phyloP scores from a whole-genome alignment of 2,329 filamentous ascomycete species.

The Aspergillus latus region DNA sequence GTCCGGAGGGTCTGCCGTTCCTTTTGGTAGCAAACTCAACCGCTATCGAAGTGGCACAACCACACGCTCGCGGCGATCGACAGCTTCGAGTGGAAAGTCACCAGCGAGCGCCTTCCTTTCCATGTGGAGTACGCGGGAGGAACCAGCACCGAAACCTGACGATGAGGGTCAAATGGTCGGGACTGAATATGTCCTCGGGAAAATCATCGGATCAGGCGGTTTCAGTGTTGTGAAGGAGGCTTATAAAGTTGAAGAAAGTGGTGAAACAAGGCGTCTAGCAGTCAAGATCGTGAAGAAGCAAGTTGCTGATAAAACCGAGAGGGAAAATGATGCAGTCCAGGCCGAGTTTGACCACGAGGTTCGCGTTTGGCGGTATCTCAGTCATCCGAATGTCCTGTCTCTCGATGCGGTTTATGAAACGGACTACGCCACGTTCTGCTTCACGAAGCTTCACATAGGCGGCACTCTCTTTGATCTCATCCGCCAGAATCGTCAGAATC shows the following conservation, averaged over 20 bases:
- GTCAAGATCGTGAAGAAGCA: constrained; percentile 68
- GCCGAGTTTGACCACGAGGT: constrained; percentile 69
- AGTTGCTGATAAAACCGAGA: constrained; percentile 55
- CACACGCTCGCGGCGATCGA: constrained; percentile 49
- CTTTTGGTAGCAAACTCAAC: constrained; percentile 38
- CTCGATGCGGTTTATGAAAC: constrained; percentile 66
- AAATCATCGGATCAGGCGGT: constrained; percentile 64
- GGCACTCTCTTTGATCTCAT: constrained; percentile 66
- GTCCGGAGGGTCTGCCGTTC: constrained; percentile 33
- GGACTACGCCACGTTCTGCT: constrained; percentile 67
- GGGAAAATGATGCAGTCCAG: constrained; percentile 64
- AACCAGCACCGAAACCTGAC: constrained; percentile 54
- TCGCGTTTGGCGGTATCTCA: constrained; percentile 64
- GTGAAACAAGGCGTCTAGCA: constrained; percentile 54
- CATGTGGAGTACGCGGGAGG: constrained; percentile 49
- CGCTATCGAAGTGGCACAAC: constrained; percentile 35
- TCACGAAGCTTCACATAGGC: constrained; percentile 63
- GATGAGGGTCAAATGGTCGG: constrained; percentile 68
- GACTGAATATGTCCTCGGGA: constrained; percentile 66
- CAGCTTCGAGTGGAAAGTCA: constrained; percentile 53
- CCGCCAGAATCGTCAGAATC: constrained; percentile 50
- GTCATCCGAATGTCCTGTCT: constrained; percentile 61
- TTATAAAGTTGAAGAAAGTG: constrained; percentile 59
- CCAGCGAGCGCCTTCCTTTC: constrained; percentile 60
- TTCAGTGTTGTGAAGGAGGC: constrained; percentile 69